Base-by-base conservation (phyloP, 148 eudicot species). In the Camellia sinensis region DNA sequence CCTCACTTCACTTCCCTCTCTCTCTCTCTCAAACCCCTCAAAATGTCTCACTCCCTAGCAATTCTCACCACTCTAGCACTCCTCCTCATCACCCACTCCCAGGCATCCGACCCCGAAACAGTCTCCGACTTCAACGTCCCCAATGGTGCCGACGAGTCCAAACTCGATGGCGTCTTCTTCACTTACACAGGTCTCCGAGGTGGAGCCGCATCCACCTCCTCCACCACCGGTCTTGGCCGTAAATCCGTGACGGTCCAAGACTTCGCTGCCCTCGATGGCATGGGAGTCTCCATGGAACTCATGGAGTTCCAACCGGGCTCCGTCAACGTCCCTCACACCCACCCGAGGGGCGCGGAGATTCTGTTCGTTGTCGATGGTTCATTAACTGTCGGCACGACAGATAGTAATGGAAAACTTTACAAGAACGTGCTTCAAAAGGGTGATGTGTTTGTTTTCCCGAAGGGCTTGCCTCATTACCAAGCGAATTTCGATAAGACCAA, bases 401-500 rank as follows among this genome's bases (percentile, higher is more conserved):
- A 61, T 18, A 18, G 65, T 7, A 61, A 61, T 7, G 65, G 65
- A 19, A 61, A 61, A 22, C n/a, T 61, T 6, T 61, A 61, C 65
- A 61, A 61, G 65, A 61, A 61, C n/a, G 65, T 61, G 65, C 21
- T 61, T 21, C 65, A 61, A 18, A 61, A 61, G 65, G 65, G 65
- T 17, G 65, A 61, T 4, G 65, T 61, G 65, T 61, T 61, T 61
- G 65, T 61, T n/a, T 61, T 61, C 65, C 65, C 65, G 22, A 61
- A 61, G 22, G 65, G 65, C 8, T n/a, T 61, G 29, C 65, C 65
- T 61, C 65, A 61, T 8, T 61, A 61, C 22, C 65, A 61, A n/a
- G 65, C 65, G 5, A 61, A 61, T 7, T 61, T 61, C 22, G 65
- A 61, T 4, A 61, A 61, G 7, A 17, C 18, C 22, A 61, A 61